These are phyloP conservation scores for Ophiocordyceps camponoti-floridani DNA, from an alignment of 2,329 filamentous ascomycete genomes.

Conservation along the genomic window DNA sequence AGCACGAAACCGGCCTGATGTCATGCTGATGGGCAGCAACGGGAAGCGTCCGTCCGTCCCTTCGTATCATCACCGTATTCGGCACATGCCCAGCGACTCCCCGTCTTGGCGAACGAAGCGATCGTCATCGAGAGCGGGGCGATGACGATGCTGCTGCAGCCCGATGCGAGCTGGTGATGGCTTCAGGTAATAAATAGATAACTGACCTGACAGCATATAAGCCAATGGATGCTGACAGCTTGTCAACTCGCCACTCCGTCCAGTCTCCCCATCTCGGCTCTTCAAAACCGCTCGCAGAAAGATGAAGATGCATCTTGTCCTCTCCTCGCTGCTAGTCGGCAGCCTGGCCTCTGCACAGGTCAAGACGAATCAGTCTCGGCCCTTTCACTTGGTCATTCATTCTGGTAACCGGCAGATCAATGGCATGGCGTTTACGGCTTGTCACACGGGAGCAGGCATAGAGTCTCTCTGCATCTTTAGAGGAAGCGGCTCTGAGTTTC, in stretches of 20 bases:
- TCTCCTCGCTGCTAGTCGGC: not conserved
- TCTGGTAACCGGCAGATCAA: not conserved
- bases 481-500: not conserved
- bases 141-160: not conserved
- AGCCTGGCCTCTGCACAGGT: not conserved
- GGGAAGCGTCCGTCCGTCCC: too few species aligned
- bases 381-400: not conserved
- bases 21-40: too few species aligned
- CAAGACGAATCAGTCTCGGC: not conserved
- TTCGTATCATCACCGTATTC: too few species aligned
- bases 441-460: not conserved
- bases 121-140: not conserved
- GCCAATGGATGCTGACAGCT: not conserved
- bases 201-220: not conserved
- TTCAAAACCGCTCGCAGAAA: not conserved
- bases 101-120: not conserved
- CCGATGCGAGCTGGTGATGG: not conserved
- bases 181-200: not conserved
- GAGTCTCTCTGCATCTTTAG: not conserved
- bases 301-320: not conserved
- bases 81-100: too few species aligned
- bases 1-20: too few species aligned
- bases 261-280: not conserved
- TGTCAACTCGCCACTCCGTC: not conserved
- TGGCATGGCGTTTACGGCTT: not conserved